Percentiles rank a stretch among this genome's conserved stretches.
Evolutionary conservation across 129 eudicot genomes (phyloP).

Genomic region (Rutidosis leptorrhynchoides): DNA sequence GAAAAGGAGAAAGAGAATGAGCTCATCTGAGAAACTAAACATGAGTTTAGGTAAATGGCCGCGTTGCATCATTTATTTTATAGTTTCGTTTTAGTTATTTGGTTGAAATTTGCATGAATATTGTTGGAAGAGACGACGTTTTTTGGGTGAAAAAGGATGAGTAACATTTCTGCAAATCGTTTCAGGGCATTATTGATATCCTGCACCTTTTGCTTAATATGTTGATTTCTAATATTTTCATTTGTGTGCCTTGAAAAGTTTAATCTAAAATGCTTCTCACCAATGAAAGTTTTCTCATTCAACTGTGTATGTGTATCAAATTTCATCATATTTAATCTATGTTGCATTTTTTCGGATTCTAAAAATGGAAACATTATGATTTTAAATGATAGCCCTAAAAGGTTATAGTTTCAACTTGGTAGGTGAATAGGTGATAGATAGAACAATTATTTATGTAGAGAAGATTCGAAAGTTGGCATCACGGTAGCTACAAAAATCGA

Average conservation of each 20-base stretch:
- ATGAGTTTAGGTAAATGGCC: slow-evolving; percentile 44
- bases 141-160: too few species aligned
- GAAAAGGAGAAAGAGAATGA: slow-evolving; percentile 31
- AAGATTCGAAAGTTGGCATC: neutral
- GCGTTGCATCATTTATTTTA: slow-evolving; percentile 6
- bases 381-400: too few species aligned
- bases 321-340: neutral
- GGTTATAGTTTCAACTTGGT: neutral
- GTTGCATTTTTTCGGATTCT: neutral
- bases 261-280: neutral
- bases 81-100: neutral
- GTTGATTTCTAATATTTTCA: neutral
- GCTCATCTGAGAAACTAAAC: slow-evolving; percentile 46
- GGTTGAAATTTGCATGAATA: neutral
- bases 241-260: neutral
- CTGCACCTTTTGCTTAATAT: too few species aligned
- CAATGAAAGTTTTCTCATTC: neutral
- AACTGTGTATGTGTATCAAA: neutral
- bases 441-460: neutral
- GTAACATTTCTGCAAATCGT: too few species aligned
- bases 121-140: too few species aligned
- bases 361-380: neutral
- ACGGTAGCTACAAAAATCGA: too few species aligned
- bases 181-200: too few species aligned
- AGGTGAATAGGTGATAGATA: neutral